phyloP scores from a whole-genome alignment of 2,329 filamentous ascomycete species.

The Pseudogymnoascus sp. region DNA sequence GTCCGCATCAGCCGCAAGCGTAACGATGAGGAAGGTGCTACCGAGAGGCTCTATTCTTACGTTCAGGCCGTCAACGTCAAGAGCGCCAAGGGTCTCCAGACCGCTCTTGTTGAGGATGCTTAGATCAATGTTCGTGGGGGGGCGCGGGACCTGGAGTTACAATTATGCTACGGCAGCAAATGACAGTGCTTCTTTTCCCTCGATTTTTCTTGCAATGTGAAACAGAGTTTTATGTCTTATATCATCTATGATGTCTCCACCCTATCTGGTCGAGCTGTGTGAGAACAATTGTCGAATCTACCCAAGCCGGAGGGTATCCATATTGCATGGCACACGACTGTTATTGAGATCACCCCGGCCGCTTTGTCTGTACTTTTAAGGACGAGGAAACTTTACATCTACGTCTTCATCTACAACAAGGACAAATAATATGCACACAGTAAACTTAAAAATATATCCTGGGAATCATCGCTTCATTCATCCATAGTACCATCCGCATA shows the following conservation, averaged over 20 bases:
- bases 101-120: slow-evolving; percentile 72
- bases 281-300: not conserved
- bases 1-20: slow-evolving; percentile 98
- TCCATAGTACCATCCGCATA: not conserved
- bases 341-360: too few relatives aligned
- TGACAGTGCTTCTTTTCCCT: slow-evolving; percentile 15
- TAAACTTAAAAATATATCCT: not conserved
- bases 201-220: slow-evolving; percentile 7
- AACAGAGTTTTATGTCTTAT: not conserved
- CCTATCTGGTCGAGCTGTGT: not conserved
- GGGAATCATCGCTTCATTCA: not conserved
- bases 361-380: too few relatives aligned
- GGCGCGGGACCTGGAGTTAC: slow-evolving; percentile 15
- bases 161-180: slow-evolving; percentile 16
- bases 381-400: too few relatives aligned
- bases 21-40: slow-evolving; percentile 99
- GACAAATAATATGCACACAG: not conserved
- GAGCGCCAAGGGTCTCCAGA: slow-evolving; percentile 96
- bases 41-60: too few relatives aligned
- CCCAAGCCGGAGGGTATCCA: not conserved
- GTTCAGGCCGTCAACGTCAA: slow-evolving; percentile 99
- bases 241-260: not conserved
- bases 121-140: slow-evolving; percentile 30
- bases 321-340: too few relatives aligned
- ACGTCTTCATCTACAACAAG: not conserved